A percentile compares a stretch with the other conserved stretches of the same genome.
phyloP scores from a whole-genome alignment of 2,329 filamentous ascomycete genomes.

The Colletotrichum theobromicola region DNA sequence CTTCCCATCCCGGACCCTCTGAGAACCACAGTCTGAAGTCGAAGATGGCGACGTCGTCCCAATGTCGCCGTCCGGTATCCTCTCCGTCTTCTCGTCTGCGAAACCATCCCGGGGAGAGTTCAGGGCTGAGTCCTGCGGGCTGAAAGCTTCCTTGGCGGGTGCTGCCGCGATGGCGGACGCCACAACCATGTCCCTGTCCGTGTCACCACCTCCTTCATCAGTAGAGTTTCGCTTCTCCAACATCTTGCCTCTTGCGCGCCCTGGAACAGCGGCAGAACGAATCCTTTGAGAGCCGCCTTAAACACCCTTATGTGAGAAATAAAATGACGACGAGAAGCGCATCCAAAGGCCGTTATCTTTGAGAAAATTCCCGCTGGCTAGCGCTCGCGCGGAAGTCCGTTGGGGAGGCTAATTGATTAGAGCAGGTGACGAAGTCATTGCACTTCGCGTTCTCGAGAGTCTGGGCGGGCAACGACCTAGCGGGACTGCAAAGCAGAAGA shows the following conservation, averaged over 20 bases:
- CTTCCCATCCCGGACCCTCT: neutral
- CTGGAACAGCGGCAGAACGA: neutral
- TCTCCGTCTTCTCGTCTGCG: neutral
- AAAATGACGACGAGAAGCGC: neutral
- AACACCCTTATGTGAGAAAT: neutral
- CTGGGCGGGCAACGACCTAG: neutral
- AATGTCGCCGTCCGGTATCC: neutral
- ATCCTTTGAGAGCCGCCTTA: neutral
- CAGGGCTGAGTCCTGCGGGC: neutral
- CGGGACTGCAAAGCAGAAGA: neutral
- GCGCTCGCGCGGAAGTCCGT: slow-evolving; percentile 6
- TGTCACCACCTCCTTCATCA: neutral
- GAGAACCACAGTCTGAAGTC: neutral
- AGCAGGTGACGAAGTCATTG: slow-evolving; percentile 1
- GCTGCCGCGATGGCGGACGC: neutral
- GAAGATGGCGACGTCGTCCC: neutral
- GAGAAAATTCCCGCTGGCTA: neutral
- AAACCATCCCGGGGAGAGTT: neutral
- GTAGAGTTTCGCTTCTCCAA: neutral
- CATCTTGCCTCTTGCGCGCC: neutral
- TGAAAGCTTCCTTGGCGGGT: neutral
- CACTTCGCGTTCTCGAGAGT: neutral
- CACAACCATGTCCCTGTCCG: neutral
- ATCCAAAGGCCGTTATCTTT: neutral
- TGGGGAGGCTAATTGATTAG: neutral